Evolutionary conservation across 352 stramenopile genomes (phyloP), one percentile per base, ranked within the genome.

Genomic region (Plasmopara halstedii): DNA sequence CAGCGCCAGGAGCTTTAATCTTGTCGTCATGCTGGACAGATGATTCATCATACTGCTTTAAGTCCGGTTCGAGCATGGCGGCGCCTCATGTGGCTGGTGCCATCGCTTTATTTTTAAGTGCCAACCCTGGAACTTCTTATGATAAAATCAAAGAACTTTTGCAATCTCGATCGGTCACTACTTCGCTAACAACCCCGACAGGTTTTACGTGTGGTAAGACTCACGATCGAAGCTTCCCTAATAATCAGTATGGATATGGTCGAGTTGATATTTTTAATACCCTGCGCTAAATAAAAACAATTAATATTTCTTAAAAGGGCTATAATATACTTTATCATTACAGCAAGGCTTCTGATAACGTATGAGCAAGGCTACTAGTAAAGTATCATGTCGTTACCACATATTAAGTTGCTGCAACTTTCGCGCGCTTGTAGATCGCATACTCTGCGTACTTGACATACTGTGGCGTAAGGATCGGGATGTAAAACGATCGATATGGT

Each of bases 401-500:
- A 8, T 38, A 46, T 35, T 50, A 56, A 15, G 40, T 65, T 15
- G 27, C 14, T 27, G 20, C 17, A 15, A 15, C 19, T 31, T 58
- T 55, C 46, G 62, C 73, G 38, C 68, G 79, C 40, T 78, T 81
- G 61, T 87, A 92, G 37, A 88, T 52, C 10, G 64, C 59, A 44
- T 92, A 92, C 17, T 73, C 48, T 2, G 63, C 59, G 41, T 82
- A 87, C 25, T 61, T 43, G 1, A 84, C 67, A 52, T 80, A 58
- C 19, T 58, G 55, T 7, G 68, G 55, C 15, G 80, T 85, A n/a
- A 83, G 47, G 0, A 81, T 46, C 13, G 80, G 80, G 49, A 92
- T 73, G 55, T 87, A 92, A 35, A 92, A 88, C 37, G 80, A 77
- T 11, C 80, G 70, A 31, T 69, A 88, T 4, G 76, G 70, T 11